phyloP scores from a whole-genome alignment of 495 filamentous ascomycete species.

The Penicillium subrubescens region DNA sequence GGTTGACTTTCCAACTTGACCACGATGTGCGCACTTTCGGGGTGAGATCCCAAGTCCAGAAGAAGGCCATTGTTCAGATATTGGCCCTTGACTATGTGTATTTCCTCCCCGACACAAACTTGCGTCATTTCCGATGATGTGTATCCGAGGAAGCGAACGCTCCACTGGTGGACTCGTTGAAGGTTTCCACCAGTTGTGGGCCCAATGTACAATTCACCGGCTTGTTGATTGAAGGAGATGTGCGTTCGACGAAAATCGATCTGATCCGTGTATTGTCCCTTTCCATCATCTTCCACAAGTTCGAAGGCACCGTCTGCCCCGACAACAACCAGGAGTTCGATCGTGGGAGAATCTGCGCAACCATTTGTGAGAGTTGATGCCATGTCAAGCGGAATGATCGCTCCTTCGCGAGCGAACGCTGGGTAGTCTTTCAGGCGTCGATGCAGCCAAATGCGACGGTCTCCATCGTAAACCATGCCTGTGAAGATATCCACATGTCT shows the following conservation, averaged over 20 bases:
- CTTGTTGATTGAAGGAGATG: constrained; percentile 19
- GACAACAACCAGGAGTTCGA: constrained; percentile 55
- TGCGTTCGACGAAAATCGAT: constrained; percentile 17
- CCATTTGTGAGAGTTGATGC: constrained; percentile 41
- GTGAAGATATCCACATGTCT: constrained; percentile 55
- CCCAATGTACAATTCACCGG: constrained; percentile 18
- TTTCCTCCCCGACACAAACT: background rate
- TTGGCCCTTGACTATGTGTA: background rate
- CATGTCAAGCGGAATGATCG: constrained; percentile 54
- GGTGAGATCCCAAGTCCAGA: constrained; percentile 6
- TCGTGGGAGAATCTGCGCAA: constrained; percentile 33
- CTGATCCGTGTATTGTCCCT: constrained; percentile 3
- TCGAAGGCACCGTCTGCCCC: constrained; percentile 48
- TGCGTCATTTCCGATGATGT: background rate
- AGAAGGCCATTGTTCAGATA: background rate
- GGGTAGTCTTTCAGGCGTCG: constrained; percentile 47
- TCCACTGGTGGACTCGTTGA: constrained; percentile 12
- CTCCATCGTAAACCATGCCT: constrained; percentile 54
- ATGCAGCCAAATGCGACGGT: constrained; percentile 47
- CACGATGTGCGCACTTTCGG: constrained; percentile 9
- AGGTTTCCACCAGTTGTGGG: constrained; percentile 7
- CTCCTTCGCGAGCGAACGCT: constrained; percentile 54
- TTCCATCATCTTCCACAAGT: constrained; percentile 14
- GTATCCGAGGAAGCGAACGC: constrained; percentile 15
- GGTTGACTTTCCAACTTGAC: constrained; percentile 38